These are phyloP conservation scores for Cercophora samala DNA, from an alignment of 495 filamentous ascomycete species.

Conservation along the genomic window DNA sequence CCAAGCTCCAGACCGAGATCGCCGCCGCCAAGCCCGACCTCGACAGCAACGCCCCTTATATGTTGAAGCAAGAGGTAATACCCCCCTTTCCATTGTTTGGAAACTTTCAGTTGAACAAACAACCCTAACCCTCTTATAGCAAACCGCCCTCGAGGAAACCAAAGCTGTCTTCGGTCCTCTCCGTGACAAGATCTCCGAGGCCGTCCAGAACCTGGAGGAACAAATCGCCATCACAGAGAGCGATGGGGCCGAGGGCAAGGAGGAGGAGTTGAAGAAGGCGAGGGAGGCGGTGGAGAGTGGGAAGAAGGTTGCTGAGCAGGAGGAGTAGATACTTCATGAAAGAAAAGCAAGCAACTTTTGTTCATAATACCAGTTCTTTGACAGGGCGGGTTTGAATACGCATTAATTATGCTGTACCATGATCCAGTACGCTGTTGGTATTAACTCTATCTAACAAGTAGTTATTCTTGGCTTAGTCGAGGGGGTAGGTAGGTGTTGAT, in stretches of 20 bases:
- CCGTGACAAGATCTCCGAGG: conserved; percentile 59
- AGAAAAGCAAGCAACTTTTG: neutral
- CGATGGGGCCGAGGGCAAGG: conserved; percentile 50
- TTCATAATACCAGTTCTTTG: neutral
- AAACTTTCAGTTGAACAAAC: too few species aligned
- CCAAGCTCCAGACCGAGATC: conserved; percentile 59
- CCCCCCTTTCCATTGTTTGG: neutral
- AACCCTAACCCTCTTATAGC: conserved; percentile 49
- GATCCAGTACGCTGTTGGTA: neutral
- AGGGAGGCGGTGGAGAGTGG: conserved; percentile 48
- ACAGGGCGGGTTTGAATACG: neutral
- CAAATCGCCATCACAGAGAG: conserved; percentile 52
- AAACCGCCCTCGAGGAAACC: conserved; percentile 74
- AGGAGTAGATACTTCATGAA: neutral
- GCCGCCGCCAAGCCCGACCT: conserved; percentile 37
- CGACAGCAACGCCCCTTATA: conserved; percentile 66
- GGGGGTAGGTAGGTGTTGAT: neutral
- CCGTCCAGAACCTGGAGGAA: conserved; percentile 66
- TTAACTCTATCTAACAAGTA: neutral
- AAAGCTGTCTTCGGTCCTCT: conserved; percentile 71
- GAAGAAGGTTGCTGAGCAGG: conserved; percentile 35
- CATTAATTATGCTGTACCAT: neutral
- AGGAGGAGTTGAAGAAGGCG: conserved; percentile 60
- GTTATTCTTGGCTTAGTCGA: neutral
- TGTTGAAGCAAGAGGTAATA: conserved; percentile 79